Percentiles rank a stretch among this genome's conserved stretches.
phyloP scores from a whole-genome alignment of 768 basidiomycete genomes.

The Leccinum subtestaceum region DNA sequence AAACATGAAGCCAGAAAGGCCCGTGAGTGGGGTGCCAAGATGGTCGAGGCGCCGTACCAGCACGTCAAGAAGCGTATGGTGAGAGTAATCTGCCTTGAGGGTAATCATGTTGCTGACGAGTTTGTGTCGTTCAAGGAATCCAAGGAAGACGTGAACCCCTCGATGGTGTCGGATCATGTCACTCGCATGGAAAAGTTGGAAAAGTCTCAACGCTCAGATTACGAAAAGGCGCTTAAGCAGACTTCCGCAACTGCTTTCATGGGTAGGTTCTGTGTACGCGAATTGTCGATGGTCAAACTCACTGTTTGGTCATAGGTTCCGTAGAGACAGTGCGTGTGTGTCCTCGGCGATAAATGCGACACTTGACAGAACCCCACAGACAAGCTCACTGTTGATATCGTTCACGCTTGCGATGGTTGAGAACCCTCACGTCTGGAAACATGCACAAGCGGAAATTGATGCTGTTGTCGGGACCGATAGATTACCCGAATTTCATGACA shows the following conservation, averaged over 20 bases:
- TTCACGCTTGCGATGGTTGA: conserved; percentile 18
- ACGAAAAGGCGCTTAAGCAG: conserved; percentile 18
- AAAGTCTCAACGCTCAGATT: conserved; percentile 1
- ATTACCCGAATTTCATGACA: conserved; percentile 8
- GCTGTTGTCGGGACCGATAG: conserved; percentile 5
- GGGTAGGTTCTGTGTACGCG: conserved; percentile 1
- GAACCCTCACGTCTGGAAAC: conserved; percentile 9
- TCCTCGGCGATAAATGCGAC: background rate
- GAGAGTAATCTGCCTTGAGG: background rate
- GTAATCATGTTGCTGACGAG: background rate
- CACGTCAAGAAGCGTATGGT: conserved; percentile 11
- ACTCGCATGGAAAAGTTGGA: conserved; percentile 10
- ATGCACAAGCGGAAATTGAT: conserved; percentile 13
- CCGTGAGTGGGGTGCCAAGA: conserved; percentile 5
- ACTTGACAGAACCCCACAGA: conserved; percentile 5
- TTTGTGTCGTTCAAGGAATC: conserved; percentile 2
- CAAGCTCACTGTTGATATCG: background rate
- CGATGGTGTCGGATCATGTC: conserved; percentile 17
- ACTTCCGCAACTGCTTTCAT: conserved; percentile 14
- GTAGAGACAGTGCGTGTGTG: conserved; percentile 10
- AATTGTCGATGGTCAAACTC: background rate
- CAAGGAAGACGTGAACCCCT: conserved; percentile 1
- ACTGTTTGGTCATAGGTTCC: conserved; percentile 1
- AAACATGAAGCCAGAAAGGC: conserved; percentile 12
- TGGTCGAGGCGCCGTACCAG: conserved; percentile 17